Percentiles rank a stretch among this genome's conserved stretches.
phyloP scores from a whole-genome alignment of 2,329 filamentous ascomycete genomes.

The Lasiodiplodia theobromae region DNA sequence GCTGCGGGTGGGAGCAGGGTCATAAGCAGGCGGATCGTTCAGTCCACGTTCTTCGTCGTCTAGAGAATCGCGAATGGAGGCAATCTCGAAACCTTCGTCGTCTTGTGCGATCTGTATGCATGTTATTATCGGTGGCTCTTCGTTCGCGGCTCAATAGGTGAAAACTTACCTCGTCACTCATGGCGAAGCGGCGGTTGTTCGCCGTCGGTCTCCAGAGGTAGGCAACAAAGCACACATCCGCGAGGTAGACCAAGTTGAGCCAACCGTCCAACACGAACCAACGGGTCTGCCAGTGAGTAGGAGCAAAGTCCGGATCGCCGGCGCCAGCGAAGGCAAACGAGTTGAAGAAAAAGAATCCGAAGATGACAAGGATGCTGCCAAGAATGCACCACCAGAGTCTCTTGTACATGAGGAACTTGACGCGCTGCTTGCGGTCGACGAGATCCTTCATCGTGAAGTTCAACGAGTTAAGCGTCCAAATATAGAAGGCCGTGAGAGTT shows the following conservation, averaged over 20 bases:
- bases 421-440: slow-evolving; percentile 90
- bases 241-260: slow-evolving; percentile 95
- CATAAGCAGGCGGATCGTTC: slow-evolving; percentile 47
- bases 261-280: slow-evolving; percentile 99
- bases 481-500: slow-evolving; percentile 94
- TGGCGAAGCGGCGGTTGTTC: slow-evolving; percentile 96
- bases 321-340: slow-evolving; percentile 91
- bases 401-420: slow-evolving; percentile 95
- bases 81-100: slow-evolving; percentile 97
- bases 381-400: slow-evolving; percentile 99
- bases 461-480: slow-evolving; percentile 97
- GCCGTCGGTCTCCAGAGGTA: slow-evolving; percentile 97
- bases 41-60: slow-evolving; percentile 65
- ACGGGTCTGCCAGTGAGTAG: slow-evolving; percentile 94
- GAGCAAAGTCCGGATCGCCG: slow-evolving; percentile 86
- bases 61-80: slow-evolving; percentile 80
- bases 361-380: slow-evolving; percentile 90
- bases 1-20: slow-evolving; percentile 45
- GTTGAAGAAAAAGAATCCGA: slow-evolving; percentile 98
- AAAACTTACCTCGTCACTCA: slow-evolving; percentile 86
- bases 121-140: slow-evolving; percentile 38
- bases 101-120: slow-evolving; percentile 81
- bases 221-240: slow-evolving; percentile 89
- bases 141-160: not conserved
- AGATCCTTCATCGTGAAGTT: slow-evolving; percentile 96